phyloP scores from a whole-genome alignment of 2,329 filamentous ascomycete species.

The Colletotrichum sp. region DNA sequence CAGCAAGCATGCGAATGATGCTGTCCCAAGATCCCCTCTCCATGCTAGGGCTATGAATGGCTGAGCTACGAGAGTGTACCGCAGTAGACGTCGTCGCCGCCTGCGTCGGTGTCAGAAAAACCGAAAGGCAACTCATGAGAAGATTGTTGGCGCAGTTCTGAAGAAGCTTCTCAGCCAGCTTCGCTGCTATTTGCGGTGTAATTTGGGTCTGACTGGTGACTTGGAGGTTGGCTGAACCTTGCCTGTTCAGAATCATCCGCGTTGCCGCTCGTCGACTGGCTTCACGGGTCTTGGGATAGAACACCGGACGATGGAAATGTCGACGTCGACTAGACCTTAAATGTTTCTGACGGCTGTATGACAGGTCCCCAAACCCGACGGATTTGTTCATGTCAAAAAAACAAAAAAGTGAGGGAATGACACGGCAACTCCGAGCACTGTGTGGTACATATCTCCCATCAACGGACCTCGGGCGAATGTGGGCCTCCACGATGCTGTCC shows the following conservation, averaged over 20 bases:
- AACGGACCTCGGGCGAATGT: neutral
- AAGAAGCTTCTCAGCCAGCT: neutral
- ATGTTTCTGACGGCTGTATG: neutral
- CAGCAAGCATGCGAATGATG: neutral
- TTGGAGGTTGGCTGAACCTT: neutral
- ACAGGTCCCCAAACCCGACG: neutral
- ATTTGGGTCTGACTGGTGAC: neutral
- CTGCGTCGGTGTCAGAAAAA: neutral
- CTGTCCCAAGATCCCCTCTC: neutral
- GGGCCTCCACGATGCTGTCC: neutral
- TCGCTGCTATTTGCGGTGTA: neutral
- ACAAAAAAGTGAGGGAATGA: neutral
- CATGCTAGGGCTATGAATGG: neutral
- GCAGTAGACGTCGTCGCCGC: neutral
- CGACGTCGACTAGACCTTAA: neutral
- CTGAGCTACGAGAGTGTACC: neutral
- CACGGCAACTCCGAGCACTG: slow-evolving; percentile 1
- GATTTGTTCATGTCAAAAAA: neutral
- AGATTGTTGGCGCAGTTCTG: neutral
- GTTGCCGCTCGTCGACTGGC: neutral
- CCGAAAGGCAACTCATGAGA: neutral
- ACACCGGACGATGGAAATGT: neutral
- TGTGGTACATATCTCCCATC: slow-evolving; percentile 5
- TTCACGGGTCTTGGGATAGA: neutral
- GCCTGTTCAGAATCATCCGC: neutral